Percentiles rank a stretch among this genome's conserved stretches.
Evolutionary conservation across 345 rosid species (phyloP).

Genomic region (Euphorbia lathyris): DNA sequence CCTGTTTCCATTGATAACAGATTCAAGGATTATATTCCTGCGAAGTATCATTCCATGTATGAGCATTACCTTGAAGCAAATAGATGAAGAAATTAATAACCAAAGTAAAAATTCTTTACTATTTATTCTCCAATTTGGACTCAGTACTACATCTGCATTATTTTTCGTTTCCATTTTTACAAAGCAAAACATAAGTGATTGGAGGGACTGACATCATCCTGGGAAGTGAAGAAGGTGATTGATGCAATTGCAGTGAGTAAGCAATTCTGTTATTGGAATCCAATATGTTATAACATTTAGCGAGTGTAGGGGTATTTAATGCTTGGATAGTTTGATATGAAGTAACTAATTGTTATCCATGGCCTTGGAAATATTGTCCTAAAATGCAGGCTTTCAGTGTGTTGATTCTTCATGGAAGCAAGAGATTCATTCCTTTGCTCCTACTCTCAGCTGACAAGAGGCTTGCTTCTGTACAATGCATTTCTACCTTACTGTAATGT

Average conservation of each 20-base stretch:
- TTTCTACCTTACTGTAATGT: not conserved
- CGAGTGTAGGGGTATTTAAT: not conserved
- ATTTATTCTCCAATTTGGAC: not conserved
- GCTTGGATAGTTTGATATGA: not conserved
- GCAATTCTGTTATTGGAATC: not conserved
- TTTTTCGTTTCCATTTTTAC: not conserved
- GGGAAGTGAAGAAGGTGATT: not conserved
- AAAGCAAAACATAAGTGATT: conserved; percentile 6
- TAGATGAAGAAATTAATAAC: conserved; percentile 20
- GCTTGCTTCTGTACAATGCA: not conserved
- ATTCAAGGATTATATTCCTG: conserved; percentile 82
- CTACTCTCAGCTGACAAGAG: not conserved
- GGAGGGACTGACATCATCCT: not conserved
- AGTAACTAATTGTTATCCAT: not conserved
- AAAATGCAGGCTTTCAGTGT: not conserved
- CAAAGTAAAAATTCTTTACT: conserved; percentile 24
- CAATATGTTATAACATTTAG: not conserved
- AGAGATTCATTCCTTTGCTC: not conserved
- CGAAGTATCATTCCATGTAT: conserved; percentile 55
- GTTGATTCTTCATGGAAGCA: not conserved
- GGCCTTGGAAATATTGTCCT: not conserved
- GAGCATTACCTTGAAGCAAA: conserved; percentile 60
- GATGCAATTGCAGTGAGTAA: not conserved
- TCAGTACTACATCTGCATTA: not conserved
- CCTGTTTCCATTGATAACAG: conserved; percentile 33